phyloP scores from a whole-genome alignment of 768 basidiomycete genomes.

The Xerocomellus intermedius region DNA sequence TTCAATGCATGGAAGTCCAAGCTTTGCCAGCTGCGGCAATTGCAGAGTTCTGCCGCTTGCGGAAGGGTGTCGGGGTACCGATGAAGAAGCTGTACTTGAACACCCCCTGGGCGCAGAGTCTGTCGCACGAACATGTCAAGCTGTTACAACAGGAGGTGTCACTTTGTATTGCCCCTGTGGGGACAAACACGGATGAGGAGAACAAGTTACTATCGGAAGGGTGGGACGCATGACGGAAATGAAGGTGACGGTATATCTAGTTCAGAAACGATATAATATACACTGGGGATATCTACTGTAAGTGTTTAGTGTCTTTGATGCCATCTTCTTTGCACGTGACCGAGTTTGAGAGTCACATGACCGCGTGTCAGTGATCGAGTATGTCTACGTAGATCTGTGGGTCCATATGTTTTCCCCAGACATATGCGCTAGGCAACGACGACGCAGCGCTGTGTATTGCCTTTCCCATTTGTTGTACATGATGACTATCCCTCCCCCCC shows the following conservation, averaged over 20 bases:
- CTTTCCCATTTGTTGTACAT: background rate
- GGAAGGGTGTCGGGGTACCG: slow-evolving; percentile 42
- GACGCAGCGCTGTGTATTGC: no score
- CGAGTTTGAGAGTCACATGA: slow-evolving; percentile 24
- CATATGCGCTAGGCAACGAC: background rate
- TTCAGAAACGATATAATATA: background rate
- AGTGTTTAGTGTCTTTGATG: background rate
- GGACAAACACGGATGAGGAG: slow-evolving; percentile 49
- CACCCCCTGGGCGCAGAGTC: slow-evolving; percentile 26
- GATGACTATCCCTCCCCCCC: slow-evolving; percentile 5
- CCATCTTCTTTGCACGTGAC: slow-evolving; percentile 17
- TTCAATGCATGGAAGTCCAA: slow-evolving; percentile 49
- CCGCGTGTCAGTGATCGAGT: slow-evolving; percentile 23
- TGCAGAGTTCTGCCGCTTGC: slow-evolving; percentile 35
- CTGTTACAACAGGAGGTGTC: slow-evolving; percentile 23
- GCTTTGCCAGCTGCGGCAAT: slow-evolving; percentile 33
- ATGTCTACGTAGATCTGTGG: background rate
- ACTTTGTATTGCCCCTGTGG: slow-evolving; percentile 33
- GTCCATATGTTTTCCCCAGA: slow-evolving; percentile 13
- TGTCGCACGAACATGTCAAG: slow-evolving; percentile 24
- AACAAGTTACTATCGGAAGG: slow-evolving; percentile 29
- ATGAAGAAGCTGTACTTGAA: slow-evolving; percentile 51
- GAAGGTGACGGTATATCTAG: slow-evolving; percentile 1
- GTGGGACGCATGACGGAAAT: slow-evolving; percentile 10
- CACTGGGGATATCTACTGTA: slow-evolving; percentile 10